Evolutionary conservation across 2,329 filamentous ascomycete species (phyloP), one percentile per base, ranked within the genome.

Genomic region (Diaporthe ilicicola): DNA sequence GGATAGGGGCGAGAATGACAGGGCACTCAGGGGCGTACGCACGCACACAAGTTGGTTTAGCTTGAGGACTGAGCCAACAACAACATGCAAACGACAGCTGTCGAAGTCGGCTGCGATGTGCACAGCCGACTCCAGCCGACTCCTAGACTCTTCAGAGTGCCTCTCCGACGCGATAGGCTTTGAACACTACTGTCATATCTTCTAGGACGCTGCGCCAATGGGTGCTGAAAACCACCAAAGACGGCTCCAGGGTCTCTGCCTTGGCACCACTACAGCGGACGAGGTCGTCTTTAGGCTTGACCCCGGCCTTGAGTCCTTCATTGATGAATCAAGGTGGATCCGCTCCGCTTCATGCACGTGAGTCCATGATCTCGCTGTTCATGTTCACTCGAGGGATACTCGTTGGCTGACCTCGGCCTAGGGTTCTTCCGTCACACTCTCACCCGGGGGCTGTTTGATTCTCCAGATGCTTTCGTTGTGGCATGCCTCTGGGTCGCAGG

Each of bases 361-460:
- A 4, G 51, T 54, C 8, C 19, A n/a, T 19, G 34, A 3, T 10
- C 8, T 54, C 3, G 8, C 9, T 22, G 9, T 22, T 22, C 5
- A 15, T 19, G 0, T 12, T 55, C 15, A 4, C n/a, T 34, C 24
- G 4, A 22, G 34, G 50, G 24, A 32, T 34, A 19, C 34, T 4
- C n/a, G 22, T 5, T 2, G 12, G 34, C 32, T 55, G 32, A 37
- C 22, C 29, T 8, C 13, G 29, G 34, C 32, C n/a, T 2, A 68
- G 66, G 32, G 13, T 42, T 44, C 66, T 50, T 61, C 53, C 66
- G 51, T 17, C 37, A 39, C n/a, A 42, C 66, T 24, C 22, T 15
- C 37, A 17, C 53, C 22, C 29, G 42, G 15, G 24, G 15, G 22
- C 32, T 39, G 4, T 27, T 17, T 5, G 37, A 56, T 15, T 6